These are phyloP conservation scores for Diaporthe citri DNA, from an alignment of 2,329 filamentous ascomycete species.

Conservation along the genomic window DNA sequence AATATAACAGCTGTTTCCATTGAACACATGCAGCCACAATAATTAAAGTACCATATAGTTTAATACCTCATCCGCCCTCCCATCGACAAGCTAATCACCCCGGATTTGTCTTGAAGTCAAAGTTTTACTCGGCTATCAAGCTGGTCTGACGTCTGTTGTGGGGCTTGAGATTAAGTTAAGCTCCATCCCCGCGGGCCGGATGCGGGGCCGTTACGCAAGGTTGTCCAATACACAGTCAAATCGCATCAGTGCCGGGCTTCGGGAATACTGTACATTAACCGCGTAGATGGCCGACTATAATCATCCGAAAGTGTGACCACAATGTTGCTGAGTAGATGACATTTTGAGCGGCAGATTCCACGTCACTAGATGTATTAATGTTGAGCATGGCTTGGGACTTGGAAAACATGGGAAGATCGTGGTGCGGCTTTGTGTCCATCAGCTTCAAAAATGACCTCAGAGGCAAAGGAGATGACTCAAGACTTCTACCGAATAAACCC, in stretches of 20 bases:
- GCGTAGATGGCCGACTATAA: background rate
- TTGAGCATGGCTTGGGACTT: rapidly evolving
- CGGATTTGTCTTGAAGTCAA: no score
- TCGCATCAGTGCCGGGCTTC: no score
- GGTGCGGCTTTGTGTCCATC: background rate
- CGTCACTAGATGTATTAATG: background rate
- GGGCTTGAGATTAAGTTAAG: constrained; percentile 15
- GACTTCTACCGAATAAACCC: constrained; percentile 12
- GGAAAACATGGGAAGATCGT: background rate
- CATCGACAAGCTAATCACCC: no score
- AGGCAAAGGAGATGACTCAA: constrained; percentile 4
- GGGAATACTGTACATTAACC: background rate
- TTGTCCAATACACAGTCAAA: background rate
- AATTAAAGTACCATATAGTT: no score
- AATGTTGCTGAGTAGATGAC: background rate
- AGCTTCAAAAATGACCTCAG: background rate
- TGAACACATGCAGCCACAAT: no score
- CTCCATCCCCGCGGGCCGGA: constrained; percentile 1
- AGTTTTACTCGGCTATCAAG: background rate
- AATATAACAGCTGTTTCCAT: no score
- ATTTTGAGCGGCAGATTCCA: no score
- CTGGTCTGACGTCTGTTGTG: constrained; percentile 7
- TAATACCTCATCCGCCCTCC: no score
- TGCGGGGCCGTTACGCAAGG: constrained; percentile 2
- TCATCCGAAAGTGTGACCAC: background rate